Evolutionary conservation across 345 rosid species (phyloP).

Genomic region (Turnera subulata): DNA sequence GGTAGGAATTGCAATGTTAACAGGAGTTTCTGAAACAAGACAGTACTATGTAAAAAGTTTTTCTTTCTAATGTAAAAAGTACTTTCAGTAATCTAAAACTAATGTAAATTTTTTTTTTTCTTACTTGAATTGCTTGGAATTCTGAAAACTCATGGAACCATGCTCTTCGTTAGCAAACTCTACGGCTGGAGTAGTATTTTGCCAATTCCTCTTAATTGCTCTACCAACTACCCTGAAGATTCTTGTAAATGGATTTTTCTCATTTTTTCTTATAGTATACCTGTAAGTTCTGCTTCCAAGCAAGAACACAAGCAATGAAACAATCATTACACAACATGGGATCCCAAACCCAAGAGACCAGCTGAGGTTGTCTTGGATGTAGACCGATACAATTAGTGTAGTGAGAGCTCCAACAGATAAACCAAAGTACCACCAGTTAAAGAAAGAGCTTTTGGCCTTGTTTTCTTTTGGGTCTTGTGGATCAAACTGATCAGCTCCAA

Average conservation of each 20-base stretch:
- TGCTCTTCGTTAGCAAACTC: slow-evolving; percentile 7
- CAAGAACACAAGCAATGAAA: slow-evolving; percentile 5
- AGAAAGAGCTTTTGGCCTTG: slow-evolving; percentile 16
- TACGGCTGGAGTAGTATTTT: not conserved
- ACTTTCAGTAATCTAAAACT: too few species aligned
- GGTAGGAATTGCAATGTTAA: not conserved
- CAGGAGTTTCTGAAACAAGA: too few species aligned
- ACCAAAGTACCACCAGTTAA: slow-evolving; percentile 25
- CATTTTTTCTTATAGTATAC: not conserved
- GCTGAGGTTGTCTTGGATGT: slow-evolving; percentile 27
- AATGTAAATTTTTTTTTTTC: slow-evolving; percentile 3
- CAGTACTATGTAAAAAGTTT: too few species aligned
- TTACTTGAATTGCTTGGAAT: slow-evolving; percentile 22
- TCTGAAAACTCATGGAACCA: not conserved
- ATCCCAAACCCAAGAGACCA: slow-evolving; percentile 29
- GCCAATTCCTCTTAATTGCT: slow-evolving; percentile 11
- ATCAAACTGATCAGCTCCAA: too few species aligned
- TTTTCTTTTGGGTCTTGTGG: too few species aligned
- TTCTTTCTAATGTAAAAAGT: too few species aligned
- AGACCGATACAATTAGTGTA: slow-evolving; percentile 6
- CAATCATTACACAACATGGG: slow-evolving; percentile 22
- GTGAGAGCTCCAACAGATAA: slow-evolving; percentile 10
- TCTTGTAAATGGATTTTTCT: slow-evolving; percentile 2
- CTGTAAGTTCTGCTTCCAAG: slow-evolving; percentile 11
- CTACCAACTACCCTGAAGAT: not conserved